Percentiles rank a stretch among this genome's conserved stretches.
These are phyloP conservation scores for Magnolia kwangsiensis DNA, from an alignment of 164 flowering plant genomes.

Conservation along the genomic window DNA sequence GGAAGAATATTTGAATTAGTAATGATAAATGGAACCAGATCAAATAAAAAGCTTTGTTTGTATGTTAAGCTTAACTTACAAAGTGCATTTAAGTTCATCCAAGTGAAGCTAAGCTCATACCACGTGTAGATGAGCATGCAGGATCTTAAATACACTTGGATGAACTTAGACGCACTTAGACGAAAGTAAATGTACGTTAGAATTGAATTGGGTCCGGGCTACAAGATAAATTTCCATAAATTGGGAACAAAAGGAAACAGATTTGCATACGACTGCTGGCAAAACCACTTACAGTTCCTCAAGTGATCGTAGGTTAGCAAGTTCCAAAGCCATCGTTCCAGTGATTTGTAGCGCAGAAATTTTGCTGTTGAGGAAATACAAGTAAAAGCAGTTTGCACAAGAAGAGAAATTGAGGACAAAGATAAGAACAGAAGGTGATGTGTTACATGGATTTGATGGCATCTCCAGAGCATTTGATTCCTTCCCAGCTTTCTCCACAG, in stretches of 20 bases:
- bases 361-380: constrained; percentile 32
- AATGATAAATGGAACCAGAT: too few species aligned
- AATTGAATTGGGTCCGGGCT: too few species aligned
- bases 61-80: too few species aligned
- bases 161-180: not conserved
- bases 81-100: too few species aligned
- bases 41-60: too few species aligned
- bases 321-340: constrained; percentile 54
- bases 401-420: not conserved
- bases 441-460: constrained; percentile 58
- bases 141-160: constrained; percentile 1
- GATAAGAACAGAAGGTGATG: not conserved
- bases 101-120: too few species aligned
- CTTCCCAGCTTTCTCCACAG: constrained; percentile 72
- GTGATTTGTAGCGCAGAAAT: constrained; percentile 47
- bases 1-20: too few species aligned
- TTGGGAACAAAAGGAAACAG: not conserved
- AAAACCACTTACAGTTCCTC: constrained; percentile 56
- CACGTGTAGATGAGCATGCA: not conserved
- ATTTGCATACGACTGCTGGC: not conserved
- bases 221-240: too few species aligned
- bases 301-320: constrained; percentile 46
- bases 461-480: constrained; percentile 63
- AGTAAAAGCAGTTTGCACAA: not conserved
- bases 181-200: not conserved